A percentile compares a stretch with the other conserved stretches of the same genome.
Evolutionary conservation across 768 basidiomycete genomes (phyloP).

Genomic region (Heimioporus sp.): DNA sequence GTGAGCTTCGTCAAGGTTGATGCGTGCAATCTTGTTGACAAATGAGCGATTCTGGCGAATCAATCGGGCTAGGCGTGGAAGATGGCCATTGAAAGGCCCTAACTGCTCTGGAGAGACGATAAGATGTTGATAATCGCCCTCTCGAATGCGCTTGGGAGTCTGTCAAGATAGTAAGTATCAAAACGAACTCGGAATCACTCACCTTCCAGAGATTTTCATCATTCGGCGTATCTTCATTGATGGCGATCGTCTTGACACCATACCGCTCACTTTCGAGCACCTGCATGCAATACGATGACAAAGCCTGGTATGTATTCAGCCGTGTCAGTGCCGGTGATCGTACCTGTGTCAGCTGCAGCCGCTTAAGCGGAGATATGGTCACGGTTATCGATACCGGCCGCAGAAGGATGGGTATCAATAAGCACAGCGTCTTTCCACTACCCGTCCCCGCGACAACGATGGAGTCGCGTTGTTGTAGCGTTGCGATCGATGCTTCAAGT

Average conservation of each 20-base stretch:
- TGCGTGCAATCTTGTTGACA: neutral
- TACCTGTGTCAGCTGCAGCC: neutral
- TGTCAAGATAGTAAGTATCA: neutral
- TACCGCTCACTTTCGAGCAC: neutral
- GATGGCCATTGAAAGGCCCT: neutral
- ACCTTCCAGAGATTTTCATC: no score
- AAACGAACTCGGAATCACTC: no score
- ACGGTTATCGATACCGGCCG: neutral
- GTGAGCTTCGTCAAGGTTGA: constrained; percentile 6
- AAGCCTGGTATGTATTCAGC: no score
- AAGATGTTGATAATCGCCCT: neutral
- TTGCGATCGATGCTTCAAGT: neutral
- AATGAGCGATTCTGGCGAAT: neutral
- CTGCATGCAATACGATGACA: neutral
- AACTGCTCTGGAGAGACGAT: constrained; percentile 8
- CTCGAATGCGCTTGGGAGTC: neutral
- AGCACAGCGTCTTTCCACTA: neutral
- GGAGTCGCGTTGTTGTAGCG: neutral
- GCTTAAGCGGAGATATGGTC: neutral
- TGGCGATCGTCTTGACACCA: neutral
- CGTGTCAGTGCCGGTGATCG: no score
- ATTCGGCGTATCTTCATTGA: no score
- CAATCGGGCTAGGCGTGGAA: neutral
- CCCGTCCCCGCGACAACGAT: constrained; percentile 1
- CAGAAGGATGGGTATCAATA: neutral